Evolutionary conservation across 2,329 filamentous ascomycete species (phyloP).

Genomic region (Colletotrichum simmondsii): DNA sequence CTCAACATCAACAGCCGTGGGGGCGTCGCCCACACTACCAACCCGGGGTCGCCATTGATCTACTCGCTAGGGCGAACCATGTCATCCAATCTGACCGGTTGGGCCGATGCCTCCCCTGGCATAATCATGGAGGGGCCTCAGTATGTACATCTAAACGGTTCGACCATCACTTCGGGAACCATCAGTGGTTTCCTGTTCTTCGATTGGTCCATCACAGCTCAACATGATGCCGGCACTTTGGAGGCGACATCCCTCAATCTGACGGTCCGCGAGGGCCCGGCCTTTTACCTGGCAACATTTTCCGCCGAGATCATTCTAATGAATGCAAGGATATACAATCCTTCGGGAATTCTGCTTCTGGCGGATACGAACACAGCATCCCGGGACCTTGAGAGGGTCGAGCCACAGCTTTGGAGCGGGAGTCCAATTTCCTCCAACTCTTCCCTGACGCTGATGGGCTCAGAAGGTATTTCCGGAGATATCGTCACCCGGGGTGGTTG

Average conservation of each 20-base stretch:
- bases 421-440: neutral
- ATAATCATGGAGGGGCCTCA: slow-evolving; percentile 16
- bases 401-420: slow-evolving; percentile 10
- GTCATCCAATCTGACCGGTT: neutral
- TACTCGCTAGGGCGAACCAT: neutral
- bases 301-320: neutral
- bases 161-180: neutral
- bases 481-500: neutral
- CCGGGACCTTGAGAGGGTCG: slow-evolving; percentile 2
- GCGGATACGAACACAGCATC: slow-evolving; percentile 5
- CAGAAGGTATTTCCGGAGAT: neutral
- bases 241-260: neutral
- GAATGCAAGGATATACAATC: neutral
- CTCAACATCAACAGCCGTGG: slow-evolving; percentile 1
- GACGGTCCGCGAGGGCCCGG: slow-evolving; percentile 1
- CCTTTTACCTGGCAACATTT: neutral
- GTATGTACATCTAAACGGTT: neutral
- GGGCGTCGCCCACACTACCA: slow-evolving; percentile 4
- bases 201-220: slow-evolving; percentile 5
- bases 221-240: neutral
- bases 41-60: slow-evolving; percentile 4
- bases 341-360: neutral
- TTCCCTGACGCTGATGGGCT: neutral
- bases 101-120: neutral
- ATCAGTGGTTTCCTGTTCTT: slow-evolving; percentile 17